Conservation (phyloP, 179 eudicot genomes). For the Camellia oleifera region DNA sequence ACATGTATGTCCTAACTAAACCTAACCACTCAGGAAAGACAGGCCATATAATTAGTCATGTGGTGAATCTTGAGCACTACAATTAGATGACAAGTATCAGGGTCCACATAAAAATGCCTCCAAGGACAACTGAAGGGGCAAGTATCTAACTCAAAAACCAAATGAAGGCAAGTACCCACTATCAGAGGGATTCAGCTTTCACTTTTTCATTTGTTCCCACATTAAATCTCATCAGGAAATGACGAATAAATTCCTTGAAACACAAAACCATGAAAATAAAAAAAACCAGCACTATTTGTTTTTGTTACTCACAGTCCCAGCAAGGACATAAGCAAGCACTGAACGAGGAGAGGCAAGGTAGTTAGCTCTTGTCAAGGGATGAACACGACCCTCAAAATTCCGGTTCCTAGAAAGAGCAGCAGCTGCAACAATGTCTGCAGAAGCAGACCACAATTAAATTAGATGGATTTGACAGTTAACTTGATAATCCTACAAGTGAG, state of each 20-base stretch:
- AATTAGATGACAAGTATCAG: constrained; percentile 50
- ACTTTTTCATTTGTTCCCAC: too few species aligned
- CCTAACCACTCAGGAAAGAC: too few species aligned
- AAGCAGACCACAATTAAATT: constrained; percentile 7
- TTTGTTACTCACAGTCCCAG: constrained; percentile 47
- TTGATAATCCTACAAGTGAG: background rate
- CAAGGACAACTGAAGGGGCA: constrained; percentile 22
- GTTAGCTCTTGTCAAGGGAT: constrained; percentile 62
- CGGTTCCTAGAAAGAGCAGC: constrained; percentile 64
- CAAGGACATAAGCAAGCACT: constrained; percentile 69
- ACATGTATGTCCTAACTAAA: too few species aligned
- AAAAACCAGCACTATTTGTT: background rate
- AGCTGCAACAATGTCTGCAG: constrained; percentile 56
- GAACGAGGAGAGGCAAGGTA: constrained; percentile 66
- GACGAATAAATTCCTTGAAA: too few species aligned
- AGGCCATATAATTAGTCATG: constrained; percentile 34
- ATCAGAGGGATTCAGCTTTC: too few species aligned
- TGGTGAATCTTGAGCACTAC: too few species aligned
- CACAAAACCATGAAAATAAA: too few species aligned
- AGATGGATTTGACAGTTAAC: background rate
- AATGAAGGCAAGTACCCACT: too few species aligned
- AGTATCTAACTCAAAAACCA: too few species aligned
- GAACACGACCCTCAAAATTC: constrained; percentile 68
- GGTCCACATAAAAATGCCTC: constrained; percentile 57
- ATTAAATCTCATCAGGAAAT: too few species aligned